Conservation (phyloP, 1,284 basidiomycete species). For the Rugosomyces carneus region DNA sequence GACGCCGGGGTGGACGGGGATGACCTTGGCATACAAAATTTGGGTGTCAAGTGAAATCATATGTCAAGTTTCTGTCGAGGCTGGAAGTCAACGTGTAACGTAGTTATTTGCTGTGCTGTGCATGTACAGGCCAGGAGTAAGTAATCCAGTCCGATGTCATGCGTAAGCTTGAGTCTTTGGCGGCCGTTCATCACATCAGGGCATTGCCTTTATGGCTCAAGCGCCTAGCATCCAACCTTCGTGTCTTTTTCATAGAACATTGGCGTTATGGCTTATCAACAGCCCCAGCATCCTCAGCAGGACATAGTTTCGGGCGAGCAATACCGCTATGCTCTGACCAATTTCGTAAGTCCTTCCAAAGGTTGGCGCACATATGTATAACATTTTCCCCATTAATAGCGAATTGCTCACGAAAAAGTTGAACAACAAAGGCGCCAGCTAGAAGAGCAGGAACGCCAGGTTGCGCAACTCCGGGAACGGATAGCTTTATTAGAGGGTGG, state of each 20-base stretch:
- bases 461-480: conserved; percentile 61
- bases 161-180: neutral
- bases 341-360: conserved; percentile 52
- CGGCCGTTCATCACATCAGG: conserved; percentile 7
- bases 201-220: conserved; percentile 3
- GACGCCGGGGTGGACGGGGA: conserved; percentile 42
- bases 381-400: conserved; percentile 34
- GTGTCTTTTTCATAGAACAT: neutral
- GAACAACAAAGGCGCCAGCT: conserved; percentile 73
- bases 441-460: conserved; percentile 76
- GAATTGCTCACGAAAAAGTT: conserved; percentile 81
- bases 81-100: neutral
- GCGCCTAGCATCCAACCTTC: neutral
- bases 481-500: conserved; percentile 70
- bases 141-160: neutral
- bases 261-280: conserved; percentile 20
- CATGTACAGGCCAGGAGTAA: too few species aligned
- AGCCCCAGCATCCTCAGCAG: conserved; percentile 25
- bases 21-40: conserved; percentile 44
- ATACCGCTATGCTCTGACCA: conserved; percentile 72
- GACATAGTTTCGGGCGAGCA: conserved; percentile 67
- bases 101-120: too few species aligned
- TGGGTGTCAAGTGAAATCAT: conserved; percentile 31
- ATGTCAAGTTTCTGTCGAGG: neutral
- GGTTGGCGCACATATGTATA: too few species aligned